These are phyloP conservation scores for Ustilaginoidea virens DNA, from an alignment of 2,329 filamentous ascomycete genomes.

Conservation along the genomic window DNA sequence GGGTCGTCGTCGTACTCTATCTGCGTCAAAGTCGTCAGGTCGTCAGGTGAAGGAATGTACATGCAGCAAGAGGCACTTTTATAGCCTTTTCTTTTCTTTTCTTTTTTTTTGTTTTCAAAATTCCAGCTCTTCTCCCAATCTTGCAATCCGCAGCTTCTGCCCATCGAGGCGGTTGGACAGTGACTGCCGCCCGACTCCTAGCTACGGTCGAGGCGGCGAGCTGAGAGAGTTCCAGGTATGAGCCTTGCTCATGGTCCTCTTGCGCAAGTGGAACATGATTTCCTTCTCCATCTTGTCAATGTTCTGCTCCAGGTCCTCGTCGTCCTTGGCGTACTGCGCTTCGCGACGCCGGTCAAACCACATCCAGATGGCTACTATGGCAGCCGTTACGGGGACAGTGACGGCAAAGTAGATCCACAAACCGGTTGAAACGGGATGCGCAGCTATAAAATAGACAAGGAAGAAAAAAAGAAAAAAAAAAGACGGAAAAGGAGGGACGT, in stretches of 20 bases:
- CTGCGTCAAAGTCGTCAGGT: no score
- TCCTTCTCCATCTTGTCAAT: constrained; percentile 41
- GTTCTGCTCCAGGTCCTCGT: constrained; percentile 34
- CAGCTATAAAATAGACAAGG: constrained; percentile 13
- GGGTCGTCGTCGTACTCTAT: no score
- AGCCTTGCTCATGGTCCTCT: constrained; percentile 40
- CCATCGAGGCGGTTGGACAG: no score
- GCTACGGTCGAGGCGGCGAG: constrained; percentile 12
- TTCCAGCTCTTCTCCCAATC: no score
- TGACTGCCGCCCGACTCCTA: no score
- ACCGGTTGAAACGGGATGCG: constrained; percentile 29
- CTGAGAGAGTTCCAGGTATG: constrained; percentile 34
- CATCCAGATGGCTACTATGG: constrained; percentile 40
- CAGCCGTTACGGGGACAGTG: constrained; percentile 39
- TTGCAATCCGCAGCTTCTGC: no score
- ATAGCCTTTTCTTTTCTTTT: no score
- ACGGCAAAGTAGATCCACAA: constrained; percentile 51
- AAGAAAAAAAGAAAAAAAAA: not conserved
- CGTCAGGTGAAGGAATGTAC: no score
- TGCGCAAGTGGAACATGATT: constrained; percentile 39
- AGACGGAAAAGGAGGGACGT: constrained; percentile 1
- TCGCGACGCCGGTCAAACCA: constrained; percentile 36
- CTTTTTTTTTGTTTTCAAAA: no score
- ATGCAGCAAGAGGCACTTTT: no score
- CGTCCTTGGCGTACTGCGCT: constrained; percentile 30